A percentile compares a stretch with the other conserved stretches of the same genome.
phyloP scores from a whole-genome alignment of 768 basidiomycete genomes.

The Tylopilus rubrobrunneus region DNA sequence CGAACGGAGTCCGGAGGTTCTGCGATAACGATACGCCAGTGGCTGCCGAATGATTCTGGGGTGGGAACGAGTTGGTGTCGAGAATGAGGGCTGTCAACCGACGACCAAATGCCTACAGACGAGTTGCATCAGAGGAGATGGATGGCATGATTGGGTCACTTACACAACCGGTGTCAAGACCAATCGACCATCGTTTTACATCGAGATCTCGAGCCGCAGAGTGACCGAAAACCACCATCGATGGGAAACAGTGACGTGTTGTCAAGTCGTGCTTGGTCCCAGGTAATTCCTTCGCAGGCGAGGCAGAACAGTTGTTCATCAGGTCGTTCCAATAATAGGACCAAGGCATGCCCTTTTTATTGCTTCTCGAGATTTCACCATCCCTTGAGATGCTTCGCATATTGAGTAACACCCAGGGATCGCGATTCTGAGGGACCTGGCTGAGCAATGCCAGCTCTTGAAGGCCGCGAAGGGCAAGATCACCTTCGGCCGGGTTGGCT shows the following conservation, averaged over 20 bases:
- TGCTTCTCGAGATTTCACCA: slow-evolving; percentile 28
- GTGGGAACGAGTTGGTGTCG: slow-evolving; percentile 22
- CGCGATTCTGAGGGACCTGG: slow-evolving; percentile 74
- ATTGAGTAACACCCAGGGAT: slow-evolving; percentile 65
- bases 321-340: slow-evolving; percentile 69
- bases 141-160: slow-evolving; percentile 23
- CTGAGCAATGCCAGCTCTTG: slow-evolving; percentile 70
- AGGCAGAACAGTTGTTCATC: slow-evolving; percentile 57
- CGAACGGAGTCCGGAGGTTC: slow-evolving; percentile 44
- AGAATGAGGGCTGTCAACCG: slow-evolving; percentile 66
- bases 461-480: slow-evolving; percentile 40
- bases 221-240: slow-evolving; percentile 86
- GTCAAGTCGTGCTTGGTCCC: neutral
- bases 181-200: slow-evolving; percentile 77
- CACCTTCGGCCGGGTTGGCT: slow-evolving; percentile 19
- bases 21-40: slow-evolving; percentile 17
- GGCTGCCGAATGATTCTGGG: slow-evolving; percentile 7
- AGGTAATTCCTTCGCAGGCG: slow-evolving; percentile 18
- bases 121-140: neutral
- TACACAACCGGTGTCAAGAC: slow-evolving; percentile 86
- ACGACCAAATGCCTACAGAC: slow-evolving; percentile 51
- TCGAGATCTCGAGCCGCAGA: slow-evolving; percentile 77
- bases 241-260: slow-evolving; percentile 55
- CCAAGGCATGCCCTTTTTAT: slow-evolving; percentile 64
- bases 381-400: slow-evolving; percentile 37